Conservation (phyloP, 2,329 filamentous ascomycete species). For the Coleophoma crateriformis region DNA sequence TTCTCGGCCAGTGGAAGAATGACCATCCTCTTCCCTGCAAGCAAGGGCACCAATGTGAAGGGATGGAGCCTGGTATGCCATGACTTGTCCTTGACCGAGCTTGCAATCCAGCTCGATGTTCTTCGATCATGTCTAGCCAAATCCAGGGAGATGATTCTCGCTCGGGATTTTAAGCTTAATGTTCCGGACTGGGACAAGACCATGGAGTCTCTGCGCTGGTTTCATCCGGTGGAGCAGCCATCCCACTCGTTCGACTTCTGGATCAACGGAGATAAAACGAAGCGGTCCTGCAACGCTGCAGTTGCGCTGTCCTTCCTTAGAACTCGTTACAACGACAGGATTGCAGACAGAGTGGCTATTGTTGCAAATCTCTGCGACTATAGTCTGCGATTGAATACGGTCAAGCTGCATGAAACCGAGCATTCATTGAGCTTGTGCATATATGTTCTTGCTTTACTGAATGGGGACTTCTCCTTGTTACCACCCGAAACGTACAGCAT, state of each 20-base stretch:
- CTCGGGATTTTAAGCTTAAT: background rate
- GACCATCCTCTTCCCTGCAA: background rate
- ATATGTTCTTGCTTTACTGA: slow-evolving; percentile 4
- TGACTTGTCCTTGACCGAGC: background rate
- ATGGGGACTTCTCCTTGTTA: slow-evolving; percentile 9
- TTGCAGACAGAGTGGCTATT: slow-evolving; percentile 10
- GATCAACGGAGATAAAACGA: background rate
- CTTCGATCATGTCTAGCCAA: background rate
- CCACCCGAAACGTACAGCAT: slow-evolving; percentile 2
- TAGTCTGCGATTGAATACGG: slow-evolving; percentile 5
- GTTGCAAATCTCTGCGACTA: slow-evolving; percentile 13
- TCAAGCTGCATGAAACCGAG: slow-evolving; percentile 3
- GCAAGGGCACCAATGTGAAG: background rate
- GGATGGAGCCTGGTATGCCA: background rate
- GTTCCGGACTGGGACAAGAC: background rate
- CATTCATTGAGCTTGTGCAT: slow-evolving; percentile 2
- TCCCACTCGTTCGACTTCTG: background rate
- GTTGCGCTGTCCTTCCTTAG: slow-evolving; percentile 7
- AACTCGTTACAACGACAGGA: slow-evolving; percentile 2
- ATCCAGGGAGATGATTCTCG: background rate
- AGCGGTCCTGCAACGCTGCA: slow-evolving; percentile 7
- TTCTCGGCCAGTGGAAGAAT: slow-evolving; percentile 4
- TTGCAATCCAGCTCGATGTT: background rate
- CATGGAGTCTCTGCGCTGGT: background rate
- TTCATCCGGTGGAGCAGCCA: background rate